Evolutionary conservation across 768 basidiomycete species (phyloP), one percentile per base, ranked within the genome.

Genomic region (Tricholoma matsutake): DNA sequence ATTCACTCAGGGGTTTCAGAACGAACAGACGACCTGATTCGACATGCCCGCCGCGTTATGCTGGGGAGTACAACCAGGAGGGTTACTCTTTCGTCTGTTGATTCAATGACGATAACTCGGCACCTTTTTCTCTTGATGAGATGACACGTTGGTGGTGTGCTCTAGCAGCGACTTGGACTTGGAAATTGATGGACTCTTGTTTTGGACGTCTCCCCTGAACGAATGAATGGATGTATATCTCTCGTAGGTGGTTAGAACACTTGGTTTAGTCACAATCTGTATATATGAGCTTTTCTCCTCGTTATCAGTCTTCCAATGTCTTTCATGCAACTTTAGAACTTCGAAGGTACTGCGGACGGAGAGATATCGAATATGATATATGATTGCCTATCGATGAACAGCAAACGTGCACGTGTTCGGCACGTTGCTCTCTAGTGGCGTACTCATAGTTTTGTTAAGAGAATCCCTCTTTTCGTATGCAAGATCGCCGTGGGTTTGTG

Each of bases 341-440:
- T 8, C 13, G 7, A n/a, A 31, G 51, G 56, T 51, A 58, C 54
- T 54, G 56, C 61, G 60, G 54, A 32, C 13, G 43, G 56, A 53
- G 22, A 13, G 59, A 57, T 43, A 57, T 57, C n/a, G 37, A 29
- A 20, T 58, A 58, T n/a, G 43, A 49, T 63, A 20, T 58, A 58
- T n/a, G 43, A 49, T 63, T 60, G 51, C 56, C 61, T 64, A 72
- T 70, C 69, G 69, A 72, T 69, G 67, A 63, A 63, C 58, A 59
- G 56, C 43, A 59, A n/a, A 45, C 54, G 54, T 55, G 67, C 72
- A 71, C 69, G 70, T 68, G 70, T 65, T 61, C 22, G 57, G 63
- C 70, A 71, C 70, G 70, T 66, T 71, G 63, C 58, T 16, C 25
- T 14, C 56, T 51, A 55, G 57, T 58, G 49, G 61, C 47, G 34